Evolutionary conservation across 1,284 basidiomycete genomes (phyloP).

Genomic region (Trichosporon ovoides): DNA sequence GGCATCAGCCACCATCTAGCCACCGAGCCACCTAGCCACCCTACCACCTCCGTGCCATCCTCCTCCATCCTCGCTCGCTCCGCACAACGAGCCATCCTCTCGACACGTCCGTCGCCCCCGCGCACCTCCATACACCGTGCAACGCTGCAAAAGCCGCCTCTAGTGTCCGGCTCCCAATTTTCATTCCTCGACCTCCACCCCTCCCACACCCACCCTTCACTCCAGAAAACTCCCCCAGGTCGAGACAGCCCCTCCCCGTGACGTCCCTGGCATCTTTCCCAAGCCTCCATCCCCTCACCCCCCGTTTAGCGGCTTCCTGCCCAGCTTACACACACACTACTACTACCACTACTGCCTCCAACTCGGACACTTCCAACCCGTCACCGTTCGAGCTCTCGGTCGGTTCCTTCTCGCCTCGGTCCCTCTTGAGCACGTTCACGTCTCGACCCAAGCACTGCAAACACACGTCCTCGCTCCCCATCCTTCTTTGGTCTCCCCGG

Average conservation of each 20-base stretch:
- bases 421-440: neutral
- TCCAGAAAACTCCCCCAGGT: neutral
- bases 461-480: neutral
- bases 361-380: neutral
- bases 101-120: too few species aligned
- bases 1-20: too few species aligned
- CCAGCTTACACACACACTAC: neutral
- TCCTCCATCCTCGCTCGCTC: too few species aligned
- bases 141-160: neutral
- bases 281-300: neutral
- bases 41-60: too few species aligned
- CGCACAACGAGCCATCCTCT: too few species aligned
- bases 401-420: neutral
- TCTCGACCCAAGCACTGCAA: neutral
- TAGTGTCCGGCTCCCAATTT: neutral
- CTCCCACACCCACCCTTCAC: too few species aligned
- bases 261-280: conserved; percentile 6
- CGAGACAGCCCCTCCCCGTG: neutral
- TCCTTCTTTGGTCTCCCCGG: neutral
- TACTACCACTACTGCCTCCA: too few species aligned
- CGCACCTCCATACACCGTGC: too few species aligned
- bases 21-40: too few species aligned
- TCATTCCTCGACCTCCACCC: conserved; percentile 7
- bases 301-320: neutral
- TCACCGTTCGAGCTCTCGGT: neutral